Base-by-base conservation (phyloP, 148 eudicot genomes). In the Nyssa sinensis region DNA sequence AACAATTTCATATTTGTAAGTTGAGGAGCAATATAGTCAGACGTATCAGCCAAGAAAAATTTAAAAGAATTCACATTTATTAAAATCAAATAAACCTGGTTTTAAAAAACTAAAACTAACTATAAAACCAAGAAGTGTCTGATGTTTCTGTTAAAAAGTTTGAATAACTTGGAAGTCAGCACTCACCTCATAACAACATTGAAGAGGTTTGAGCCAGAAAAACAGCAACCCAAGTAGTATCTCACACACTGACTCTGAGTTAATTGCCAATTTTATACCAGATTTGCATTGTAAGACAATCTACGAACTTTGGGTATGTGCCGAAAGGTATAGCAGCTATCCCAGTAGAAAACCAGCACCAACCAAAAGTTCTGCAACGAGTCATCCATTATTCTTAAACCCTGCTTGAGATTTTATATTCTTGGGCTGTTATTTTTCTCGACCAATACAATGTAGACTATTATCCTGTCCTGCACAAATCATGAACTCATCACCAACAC, bases 1-100 rank as follows among this genome's bases (percentile, higher is more conserved):
- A 62, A 70, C 31, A 76, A 47, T 47, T 76, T 30, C 29, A 41
- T 69, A 14, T 24, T 65, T 53, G 34, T 25, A 31, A 69, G 62
- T 39, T 41, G 11, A 44, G 61, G 19, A 39, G 35, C 24, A 62
- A 14, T 39, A 41, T 39, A 67, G 55, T 31, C 21, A 53, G 25
- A 76, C 3, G 55, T 39, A 72, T 8, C 55, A 60, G 34, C 49
- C 3, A 4, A 55, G 59, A 24, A 55, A 49, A 49, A 3, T 55
- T 55, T 55, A 7, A 21, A 55, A 19, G 9, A 19, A 24, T n/a
- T n/a, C n/a, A n/a, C n/a, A n/a, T n/a, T n/a, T n/a, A n/a, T n/a
- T n/a, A n/a, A 49, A 12, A 64, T 31, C 6, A 53, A 8, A 61
- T 32, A 51, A 14, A 14, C 44, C 34, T 32, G 16, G 44, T 49